These are phyloP conservation scores for Didymella lethalis DNA, from an alignment of 2,329 filamentous ascomycete genomes.

Conservation along the genomic window DNA sequence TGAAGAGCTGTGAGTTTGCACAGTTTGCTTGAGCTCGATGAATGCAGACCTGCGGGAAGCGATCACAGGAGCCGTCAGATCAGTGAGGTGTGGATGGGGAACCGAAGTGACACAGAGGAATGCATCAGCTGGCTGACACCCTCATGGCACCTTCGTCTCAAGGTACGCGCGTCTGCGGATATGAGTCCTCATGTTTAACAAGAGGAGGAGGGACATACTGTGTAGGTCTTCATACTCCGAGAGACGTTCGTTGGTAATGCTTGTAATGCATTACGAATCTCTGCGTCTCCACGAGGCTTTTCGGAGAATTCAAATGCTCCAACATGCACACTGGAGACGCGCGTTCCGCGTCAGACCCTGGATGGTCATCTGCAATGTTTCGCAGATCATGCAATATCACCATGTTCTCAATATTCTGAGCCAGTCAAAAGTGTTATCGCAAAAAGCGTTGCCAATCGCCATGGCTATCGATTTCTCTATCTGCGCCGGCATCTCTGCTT, in stretches of 20 bases:
- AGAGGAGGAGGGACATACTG: not conserved
- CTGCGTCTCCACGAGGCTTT: not conserved
- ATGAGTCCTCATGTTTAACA: not conserved
- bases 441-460: conserved; percentile 22
- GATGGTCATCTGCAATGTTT: conserved; percentile 14
- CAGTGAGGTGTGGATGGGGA: conserved; percentile 10
- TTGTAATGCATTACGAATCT: not conserved
- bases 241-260: not conserved
- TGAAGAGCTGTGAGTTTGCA: not conserved
- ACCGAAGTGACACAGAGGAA: conserved; percentile 7
- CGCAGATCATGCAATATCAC: conserved; percentile 18
- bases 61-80: not conserved
- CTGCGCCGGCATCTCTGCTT: conserved; percentile 11
- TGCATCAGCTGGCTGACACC: conserved; percentile 8
- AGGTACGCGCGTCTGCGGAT: conserved; percentile 1
- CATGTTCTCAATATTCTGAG: not conserved
- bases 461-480: conserved; percentile 30
- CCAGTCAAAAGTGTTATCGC: conserved; percentile 9
- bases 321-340: conserved; percentile 11
- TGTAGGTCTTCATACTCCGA: too few relatives aligned
- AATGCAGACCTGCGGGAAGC: not conserved
- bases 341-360: conserved; percentile 11
- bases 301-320: conserved; percentile 8
- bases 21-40: not conserved
- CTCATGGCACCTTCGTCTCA: conserved; percentile 1